Base-by-base conservation (phyloP, 2,329 filamentous ascomycete species). In the Claviceps africana region DNA sequence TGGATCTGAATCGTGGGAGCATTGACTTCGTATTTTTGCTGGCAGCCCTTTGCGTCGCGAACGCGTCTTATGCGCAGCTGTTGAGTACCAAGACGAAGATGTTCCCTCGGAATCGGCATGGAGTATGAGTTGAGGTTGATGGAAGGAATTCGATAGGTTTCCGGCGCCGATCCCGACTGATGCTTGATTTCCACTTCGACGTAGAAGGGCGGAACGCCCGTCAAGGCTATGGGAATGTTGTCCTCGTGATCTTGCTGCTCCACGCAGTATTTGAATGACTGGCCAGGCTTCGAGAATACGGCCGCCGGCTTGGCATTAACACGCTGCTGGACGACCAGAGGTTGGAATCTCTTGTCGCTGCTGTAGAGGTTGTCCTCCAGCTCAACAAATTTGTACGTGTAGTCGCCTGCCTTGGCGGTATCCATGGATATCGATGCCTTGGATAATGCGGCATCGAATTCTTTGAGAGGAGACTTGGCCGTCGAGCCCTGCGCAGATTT, bases 181-280 rank as follows among this genome's bases (percentile, higher is more conserved):
- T 97, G 91, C 70, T 90, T 95, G 68, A 98, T 88, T 62, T 91
- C 89, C 25, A 97, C 78, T 65, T 97, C 93, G 4, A 98, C 73
- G 47, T 83, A 84, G 71, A 98, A 98, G 0, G 93, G 93, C 7
- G 91, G 81, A 17, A 84, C 74, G 40, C 93, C 93, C 54, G 85
- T 85, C 19, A 98, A 76, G 2, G 79, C 83, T 54, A 98, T 85
- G 0, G 91, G 90, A 51, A 98, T 95, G 42, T 80, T 82, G 62
- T 98, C 90, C 61, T 94, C 88, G 33, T 83, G 81, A 51, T 81
- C 81, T 49, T 85, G 79, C 60, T 95, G 88, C 47, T 89, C 83
- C 65, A 89, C 85, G 70, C 93, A 98, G 68, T 91, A 95, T 65
- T 93, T 95, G 74, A 96, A 96, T 0, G 88, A 90, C 66, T 93